Base-by-base conservation (phyloP, 768 basidiomycete species). In the Dictyophora rubrovolvata region DNA sequence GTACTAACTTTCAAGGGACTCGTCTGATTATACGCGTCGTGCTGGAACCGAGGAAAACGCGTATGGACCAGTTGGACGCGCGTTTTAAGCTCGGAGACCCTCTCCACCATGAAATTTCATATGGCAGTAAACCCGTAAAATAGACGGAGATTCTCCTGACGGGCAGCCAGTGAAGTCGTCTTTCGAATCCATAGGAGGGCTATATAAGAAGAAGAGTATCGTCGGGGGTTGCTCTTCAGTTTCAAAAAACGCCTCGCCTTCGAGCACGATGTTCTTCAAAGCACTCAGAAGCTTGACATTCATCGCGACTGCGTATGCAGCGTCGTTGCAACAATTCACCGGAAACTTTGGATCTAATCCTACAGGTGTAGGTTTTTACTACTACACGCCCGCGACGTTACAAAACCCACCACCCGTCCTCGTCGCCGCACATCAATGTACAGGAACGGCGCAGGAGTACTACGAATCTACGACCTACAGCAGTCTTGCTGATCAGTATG, bases 301-400 rank as follows among this genome's bases (percentile, higher is more conserved):
- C 16, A 46, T 48, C 22, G 55, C 55, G 9, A 56, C 23, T 16
- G 55, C 36, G 35, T 21, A 48, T 9, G 55, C 55, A 12, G 55
- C 55, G 11, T 17, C 35, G 12, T 50, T 48, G n/a, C 50, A 33
- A 37, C 63, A 64, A 34, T 51, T 63, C 48, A 61, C 59, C 0
- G 53, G 48, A n/a, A 57, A 75, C 70, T 78, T 78, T 63, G 79
- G 79, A 12, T 47, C 76, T 21, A 82, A 83, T 68, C 80, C 81
- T 18, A 81, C 75, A 49, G 73, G 74, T 65, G 78, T 81, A 48
- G 68, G 71, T 42, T 75, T 80, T 70, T 81, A 67, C 66, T 66
- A 75, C 14, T 78, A 78, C 68, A 69, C 67, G 54, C 78, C 79
- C 1, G 61, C 73, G 9, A 71, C 64, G 42, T 66, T 78, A 21